Percentiles rank a stretch among this genome's conserved stretches.
phyloP scores from a whole-genome alignment of 176 grass and related monocot genomes.

The Thalia dealbata region DNA sequence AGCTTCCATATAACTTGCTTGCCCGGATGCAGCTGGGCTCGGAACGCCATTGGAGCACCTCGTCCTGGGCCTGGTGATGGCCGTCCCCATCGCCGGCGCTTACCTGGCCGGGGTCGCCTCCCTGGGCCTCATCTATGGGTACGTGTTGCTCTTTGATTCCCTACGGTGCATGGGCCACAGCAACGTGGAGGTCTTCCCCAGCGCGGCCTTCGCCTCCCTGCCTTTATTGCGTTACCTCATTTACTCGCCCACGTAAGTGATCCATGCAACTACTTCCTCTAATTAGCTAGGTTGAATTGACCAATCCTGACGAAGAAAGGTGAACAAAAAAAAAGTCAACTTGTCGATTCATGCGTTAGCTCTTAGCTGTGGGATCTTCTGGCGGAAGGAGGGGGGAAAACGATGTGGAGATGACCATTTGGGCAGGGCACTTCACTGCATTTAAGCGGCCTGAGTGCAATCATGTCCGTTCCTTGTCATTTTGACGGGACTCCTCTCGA shows the following conservation, averaged over 20 bases:
- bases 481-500: too few relatives aligned
- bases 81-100: neutral
- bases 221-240: neutral
- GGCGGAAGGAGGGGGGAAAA: too few relatives aligned
- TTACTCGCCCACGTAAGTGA: slow-evolving; percentile 6
- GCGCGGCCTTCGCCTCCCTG: neutral
- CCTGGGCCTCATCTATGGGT: neutral
- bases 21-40: neutral
- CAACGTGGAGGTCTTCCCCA: slow-evolving; percentile 12
- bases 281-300: too few relatives aligned
- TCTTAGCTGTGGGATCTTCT: too few relatives aligned
- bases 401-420: neutral
- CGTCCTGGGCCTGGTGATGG: neutral
- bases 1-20: too few relatives aligned
- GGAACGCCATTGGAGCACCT: slow-evolving; percentile 2
- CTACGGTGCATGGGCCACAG: slow-evolving; percentile 13
- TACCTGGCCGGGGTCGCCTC: neutral
- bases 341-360: too few relatives aligned
- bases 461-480: too few relatives aligned
- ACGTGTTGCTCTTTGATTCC: slow-evolving; percentile 2
- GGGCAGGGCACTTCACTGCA: neutral
- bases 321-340: too few relatives aligned
- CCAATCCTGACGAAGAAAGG: too few relatives aligned
- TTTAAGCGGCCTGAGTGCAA: neutral
- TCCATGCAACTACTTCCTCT: neutral